phyloP scores from a whole-genome alignment of 371 early-diverging fungal species.

The Parasitella parasitica region DNA sequence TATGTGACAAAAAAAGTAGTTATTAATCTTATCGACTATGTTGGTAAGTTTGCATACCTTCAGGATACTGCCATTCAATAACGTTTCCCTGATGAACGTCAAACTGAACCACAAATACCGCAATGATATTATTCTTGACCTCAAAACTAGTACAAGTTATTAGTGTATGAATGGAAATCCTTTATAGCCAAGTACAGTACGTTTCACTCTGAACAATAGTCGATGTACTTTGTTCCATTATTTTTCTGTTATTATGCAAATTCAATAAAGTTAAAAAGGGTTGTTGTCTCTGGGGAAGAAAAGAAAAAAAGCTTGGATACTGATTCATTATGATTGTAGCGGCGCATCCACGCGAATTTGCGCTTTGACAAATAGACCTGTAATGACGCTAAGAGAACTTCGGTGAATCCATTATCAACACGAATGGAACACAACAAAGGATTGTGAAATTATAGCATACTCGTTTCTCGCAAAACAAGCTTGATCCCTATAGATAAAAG shows the following conservation, averaged over 20 bases:
- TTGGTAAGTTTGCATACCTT: slow-evolving; percentile 23
- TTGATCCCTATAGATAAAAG: no score
- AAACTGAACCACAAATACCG: slow-evolving; percentile 58
- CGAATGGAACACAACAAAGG: no score
- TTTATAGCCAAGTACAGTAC: neutral
- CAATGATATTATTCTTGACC: slow-evolving; percentile 10
- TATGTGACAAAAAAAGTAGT: no score
- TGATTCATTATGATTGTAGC: neutral
- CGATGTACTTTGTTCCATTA: neutral
- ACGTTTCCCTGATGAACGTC: slow-evolving; percentile 59
- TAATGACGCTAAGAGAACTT: no score
- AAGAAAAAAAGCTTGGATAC: neutral
- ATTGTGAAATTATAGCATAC: no score
- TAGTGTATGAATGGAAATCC: no score
- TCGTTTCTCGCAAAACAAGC: no score
- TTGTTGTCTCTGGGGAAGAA: neutral
- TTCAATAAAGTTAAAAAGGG: neutral
- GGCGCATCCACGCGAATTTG: neutral
- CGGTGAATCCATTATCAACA: no score
- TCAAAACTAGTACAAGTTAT: neutral
- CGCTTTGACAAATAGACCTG: no score
- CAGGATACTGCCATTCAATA: slow-evolving; percentile 60
- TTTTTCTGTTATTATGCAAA: neutral
- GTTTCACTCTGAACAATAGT: neutral
- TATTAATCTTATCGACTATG: neutral